These are phyloP conservation scores for Boletus rubroflammeus DNA, from an alignment of 768 basidiomycete genomes.

Conservation along the genomic window DNA sequence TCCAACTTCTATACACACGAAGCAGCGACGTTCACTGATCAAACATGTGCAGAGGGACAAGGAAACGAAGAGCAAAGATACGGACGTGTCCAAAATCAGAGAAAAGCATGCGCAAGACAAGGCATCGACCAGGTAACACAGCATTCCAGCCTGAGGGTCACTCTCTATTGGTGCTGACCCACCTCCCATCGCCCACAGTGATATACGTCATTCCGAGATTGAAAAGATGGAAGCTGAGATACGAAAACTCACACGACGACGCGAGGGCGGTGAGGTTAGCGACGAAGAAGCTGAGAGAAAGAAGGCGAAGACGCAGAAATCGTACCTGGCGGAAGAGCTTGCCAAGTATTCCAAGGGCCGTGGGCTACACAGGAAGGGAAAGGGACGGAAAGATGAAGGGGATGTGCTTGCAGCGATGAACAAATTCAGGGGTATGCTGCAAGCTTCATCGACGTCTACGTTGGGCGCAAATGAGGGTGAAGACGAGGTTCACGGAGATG, in stretches of 20 bases:
- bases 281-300: constrained; percentile 56
- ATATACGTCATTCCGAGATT: constrained; percentile 69
- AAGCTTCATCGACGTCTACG: constrained; percentile 35
- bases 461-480: constrained; percentile 25
- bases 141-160: neutral
- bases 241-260: constrained; percentile 65
- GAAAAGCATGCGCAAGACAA: constrained; percentile 74
- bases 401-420: constrained; percentile 65
- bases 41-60: neutral
- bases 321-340: constrained; percentile 76
- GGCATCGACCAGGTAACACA: constrained; percentile 51
- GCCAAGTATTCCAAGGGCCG: constrained; percentile 72
- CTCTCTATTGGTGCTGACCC: neutral
- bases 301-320: constrained; percentile 59
- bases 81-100: constrained; percentile 67
- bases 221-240: constrained; percentile 88
- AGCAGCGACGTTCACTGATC: neutral
- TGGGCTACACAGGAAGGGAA: constrained; percentile 54
- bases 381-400: constrained; percentile 65
- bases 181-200: constrained; percentile 35
- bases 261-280: constrained; percentile 54
- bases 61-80: constrained; percentile 26
- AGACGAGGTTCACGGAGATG: constrained; percentile 14
- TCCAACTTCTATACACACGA: neutral
- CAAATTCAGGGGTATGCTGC: constrained; percentile 69